Conservation (phyloP, 495 filamentous ascomycete species). For the Aspergillus conjunctus region DNA sequence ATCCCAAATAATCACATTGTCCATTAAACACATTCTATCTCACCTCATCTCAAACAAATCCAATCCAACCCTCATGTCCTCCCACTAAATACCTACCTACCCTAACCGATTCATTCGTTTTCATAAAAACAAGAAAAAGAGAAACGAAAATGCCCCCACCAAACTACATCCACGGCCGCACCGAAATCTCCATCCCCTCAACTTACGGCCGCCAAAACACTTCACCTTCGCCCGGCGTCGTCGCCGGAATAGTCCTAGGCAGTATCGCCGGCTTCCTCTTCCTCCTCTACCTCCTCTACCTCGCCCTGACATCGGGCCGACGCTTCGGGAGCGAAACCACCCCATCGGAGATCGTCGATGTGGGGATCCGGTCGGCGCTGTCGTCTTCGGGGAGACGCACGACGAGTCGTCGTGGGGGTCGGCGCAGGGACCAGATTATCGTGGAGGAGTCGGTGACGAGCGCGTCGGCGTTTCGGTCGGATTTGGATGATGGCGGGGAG, state of each 20-base stretch:
- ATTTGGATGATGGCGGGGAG: constrained; percentile 28
- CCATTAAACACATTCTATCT: not conserved
- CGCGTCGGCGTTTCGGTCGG: constrained; percentile 35
- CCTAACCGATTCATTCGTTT: not conserved
- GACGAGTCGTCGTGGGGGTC: not conserved
- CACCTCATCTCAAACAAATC: not conserved
- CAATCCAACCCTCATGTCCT: not conserved
- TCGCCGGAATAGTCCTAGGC: constrained; percentile 85
- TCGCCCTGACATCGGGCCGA: constrained; percentile 56
- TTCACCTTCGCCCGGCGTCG: constrained; percentile 66
- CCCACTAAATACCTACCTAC: not conserved
- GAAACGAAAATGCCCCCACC: not conserved
- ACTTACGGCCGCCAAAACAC: constrained; percentile 63
- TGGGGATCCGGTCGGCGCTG: not conserved
- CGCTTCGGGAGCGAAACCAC: constrained; percentile 28
- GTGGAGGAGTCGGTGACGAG: constrained; percentile 22
- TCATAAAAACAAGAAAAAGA: constrained; percentile 2
- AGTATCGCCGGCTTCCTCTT: constrained; percentile 81
- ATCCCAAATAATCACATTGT: not conserved
- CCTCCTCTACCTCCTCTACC: constrained; percentile 73
- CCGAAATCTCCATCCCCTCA: constrained; percentile 60
- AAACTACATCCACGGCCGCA: constrained; percentile 11
- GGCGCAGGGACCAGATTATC: constrained; percentile 15
- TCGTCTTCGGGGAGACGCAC: not conserved
- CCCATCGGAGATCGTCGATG: constrained; percentile 22